Percentiles rank a stretch among this genome's conserved stretches.
These are phyloP conservation scores for Calocera cornea DNA, from an alignment of 768 basidiomycete species.

Conservation along the genomic window DNA sequence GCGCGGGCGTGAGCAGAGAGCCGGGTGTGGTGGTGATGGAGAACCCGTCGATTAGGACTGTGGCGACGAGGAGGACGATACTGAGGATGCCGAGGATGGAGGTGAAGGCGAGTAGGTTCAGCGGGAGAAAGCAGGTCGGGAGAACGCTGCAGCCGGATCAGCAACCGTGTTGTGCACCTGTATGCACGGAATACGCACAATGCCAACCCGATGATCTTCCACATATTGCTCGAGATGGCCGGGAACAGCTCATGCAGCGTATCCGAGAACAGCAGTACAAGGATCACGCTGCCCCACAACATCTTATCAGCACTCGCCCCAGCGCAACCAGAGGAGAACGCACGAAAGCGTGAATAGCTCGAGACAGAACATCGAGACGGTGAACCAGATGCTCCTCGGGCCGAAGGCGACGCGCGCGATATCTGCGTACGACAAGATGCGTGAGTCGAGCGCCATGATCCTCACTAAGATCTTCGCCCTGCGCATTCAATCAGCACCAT, in stretches of 20 bases:
- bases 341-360: constrained; percentile 77
- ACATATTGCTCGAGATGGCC: constrained; percentile 47
- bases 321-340: constrained; percentile 12
- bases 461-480: constrained; percentile 79
- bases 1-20: constrained; percentile 60
- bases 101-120: constrained; percentile 74
- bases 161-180: background rate
- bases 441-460: constrained; percentile 56
- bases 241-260: constrained; percentile 66
- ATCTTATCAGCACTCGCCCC: background rate
- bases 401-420: constrained; percentile 86
- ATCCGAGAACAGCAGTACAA: constrained; percentile 84
- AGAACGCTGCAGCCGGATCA: constrained; percentile 39
- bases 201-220: constrained; percentile 59
- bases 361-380: constrained; percentile 65
- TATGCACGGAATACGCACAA: constrained; percentile 38
- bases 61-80: constrained; percentile 55
- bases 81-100: constrained; percentile 78
- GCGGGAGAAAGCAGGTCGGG: constrained; percentile 73
- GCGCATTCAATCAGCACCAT: background rate
- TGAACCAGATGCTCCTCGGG: constrained; percentile 45
- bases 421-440: constrained; percentile 72
- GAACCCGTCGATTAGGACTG: constrained; percentile 73
- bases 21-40: constrained; percentile 61
- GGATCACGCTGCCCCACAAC: constrained; percentile 44